phyloP scores from a whole-genome alignment of 257 asterid genomes.

The Jacaranda copaia region DNA sequence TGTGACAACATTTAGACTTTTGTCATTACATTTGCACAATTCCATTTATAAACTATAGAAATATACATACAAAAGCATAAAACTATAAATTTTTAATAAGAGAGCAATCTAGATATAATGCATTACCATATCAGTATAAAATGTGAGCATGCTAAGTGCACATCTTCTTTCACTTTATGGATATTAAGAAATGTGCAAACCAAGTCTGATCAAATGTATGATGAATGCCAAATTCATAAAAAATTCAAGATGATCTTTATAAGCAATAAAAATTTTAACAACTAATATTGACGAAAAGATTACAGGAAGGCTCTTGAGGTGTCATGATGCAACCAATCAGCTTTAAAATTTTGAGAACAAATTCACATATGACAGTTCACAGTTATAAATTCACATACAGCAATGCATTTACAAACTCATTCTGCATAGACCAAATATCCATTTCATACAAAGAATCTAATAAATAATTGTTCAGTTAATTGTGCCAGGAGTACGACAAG shows the following conservation, averaged over 20 bases:
- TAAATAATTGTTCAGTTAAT: background rate
- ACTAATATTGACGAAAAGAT: too few species aligned
- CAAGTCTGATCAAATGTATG: background rate
- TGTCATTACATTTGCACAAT: background rate
- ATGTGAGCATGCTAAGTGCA: background rate
- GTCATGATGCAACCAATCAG: background rate
- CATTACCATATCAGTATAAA: background rate
- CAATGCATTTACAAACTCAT: background rate
- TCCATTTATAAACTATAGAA: background rate
- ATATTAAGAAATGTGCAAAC: background rate
- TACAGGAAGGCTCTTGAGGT: background rate
- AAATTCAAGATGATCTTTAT: background rate
- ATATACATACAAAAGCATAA: background rate
- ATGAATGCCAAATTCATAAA: constrained; percentile 5
- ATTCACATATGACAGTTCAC: background rate
- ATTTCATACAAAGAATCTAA: background rate
- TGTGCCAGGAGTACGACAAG: background rate
- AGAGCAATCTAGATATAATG: background rate
- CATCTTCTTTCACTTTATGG: background rate
- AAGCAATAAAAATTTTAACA: background rate
- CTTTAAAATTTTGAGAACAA: background rate
- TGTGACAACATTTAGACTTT: background rate
- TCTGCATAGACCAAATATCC: background rate
- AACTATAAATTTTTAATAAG: background rate
- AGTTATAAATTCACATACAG: background rate